Evolutionary conservation across 2,329 filamentous ascomycete genomes (phyloP).

Genomic region (Ustilaginoidea virens): DNA sequence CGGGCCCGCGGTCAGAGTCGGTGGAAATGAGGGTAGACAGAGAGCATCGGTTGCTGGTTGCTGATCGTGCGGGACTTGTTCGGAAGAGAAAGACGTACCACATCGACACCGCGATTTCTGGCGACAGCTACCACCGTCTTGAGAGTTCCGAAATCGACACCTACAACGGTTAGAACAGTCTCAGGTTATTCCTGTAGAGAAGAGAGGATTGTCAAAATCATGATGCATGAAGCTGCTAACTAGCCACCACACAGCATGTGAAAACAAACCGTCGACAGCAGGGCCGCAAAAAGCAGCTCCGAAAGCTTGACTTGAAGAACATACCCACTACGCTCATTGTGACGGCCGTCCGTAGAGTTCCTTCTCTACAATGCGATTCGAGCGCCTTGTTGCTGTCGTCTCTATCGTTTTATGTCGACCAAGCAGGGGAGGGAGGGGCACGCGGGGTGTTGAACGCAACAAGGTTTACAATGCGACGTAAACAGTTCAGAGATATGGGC

Average conservation of each 20-base stretch:
- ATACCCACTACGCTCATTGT: constrained; percentile 42
- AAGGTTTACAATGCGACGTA: no score
- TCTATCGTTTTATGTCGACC: constrained; percentile 5
- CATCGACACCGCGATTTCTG: constrained; percentile 96
- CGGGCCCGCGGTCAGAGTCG: not conserved
- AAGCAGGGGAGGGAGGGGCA: constrained; percentile 1
- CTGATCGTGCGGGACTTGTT: no score
- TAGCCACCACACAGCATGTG: no score
- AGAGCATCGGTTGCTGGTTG: no score
- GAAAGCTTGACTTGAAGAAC: constrained; percentile 12
- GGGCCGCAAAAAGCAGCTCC: not conserved
- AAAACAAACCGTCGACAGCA: no score
- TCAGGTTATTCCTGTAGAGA: no score
- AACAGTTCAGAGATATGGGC: no score
- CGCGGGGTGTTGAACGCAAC: constrained; percentile 1
- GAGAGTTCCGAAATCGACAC: constrained; percentile 89
- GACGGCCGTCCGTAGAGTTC: constrained; percentile 14
- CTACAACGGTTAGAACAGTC: no score
- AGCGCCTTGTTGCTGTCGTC: constrained; percentile 1
- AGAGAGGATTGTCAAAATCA: no score
- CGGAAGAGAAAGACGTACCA: no score
- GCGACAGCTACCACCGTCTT: constrained; percentile 97
- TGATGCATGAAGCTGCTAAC: no score
- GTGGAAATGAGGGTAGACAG: no score
- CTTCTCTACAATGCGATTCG: constrained; percentile 5